phyloP scores from a whole-genome alignment of 495 filamentous ascomycete genomes.

The Penicillium samsonianum region DNA sequence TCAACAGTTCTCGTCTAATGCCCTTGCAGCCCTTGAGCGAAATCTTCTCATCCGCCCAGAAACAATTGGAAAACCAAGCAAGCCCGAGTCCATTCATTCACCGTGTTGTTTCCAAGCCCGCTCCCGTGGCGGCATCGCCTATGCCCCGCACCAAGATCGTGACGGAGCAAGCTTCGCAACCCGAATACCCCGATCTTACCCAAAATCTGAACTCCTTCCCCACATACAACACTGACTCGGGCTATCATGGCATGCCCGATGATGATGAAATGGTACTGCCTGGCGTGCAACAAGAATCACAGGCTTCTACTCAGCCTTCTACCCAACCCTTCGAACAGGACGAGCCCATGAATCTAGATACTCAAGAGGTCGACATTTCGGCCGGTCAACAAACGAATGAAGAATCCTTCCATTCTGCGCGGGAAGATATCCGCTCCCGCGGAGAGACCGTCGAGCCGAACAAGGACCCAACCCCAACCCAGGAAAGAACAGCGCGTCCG shows the following conservation, averaged over 20 bases:
- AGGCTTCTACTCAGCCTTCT: slow-evolving; percentile 39
- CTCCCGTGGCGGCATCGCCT: slow-evolving; percentile 18
- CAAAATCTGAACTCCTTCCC: slow-evolving; percentile 44
- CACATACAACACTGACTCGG: slow-evolving; percentile 64
- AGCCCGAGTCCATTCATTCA: slow-evolving; percentile 38
- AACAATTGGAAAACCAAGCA: slow-evolving; percentile 39
- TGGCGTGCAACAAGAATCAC: slow-evolving; percentile 36
- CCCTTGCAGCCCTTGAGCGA: slow-evolving; percentile 72
- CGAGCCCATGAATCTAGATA: slow-evolving; percentile 37
- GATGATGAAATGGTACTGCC: slow-evolving; percentile 42
- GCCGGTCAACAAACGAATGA: slow-evolving; percentile 56
- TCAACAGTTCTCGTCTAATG: slow-evolving; percentile 21
- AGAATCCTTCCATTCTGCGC: slow-evolving; percentile 67
- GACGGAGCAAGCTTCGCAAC: slow-evolving; percentile 24
- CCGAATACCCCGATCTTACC: slow-evolving; percentile 37
- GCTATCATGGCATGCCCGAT: slow-evolving; percentile 77
- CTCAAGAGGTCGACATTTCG: slow-evolving; percentile 28
- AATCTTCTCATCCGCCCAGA: slow-evolving; percentile 67
- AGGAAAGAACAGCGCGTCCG: slow-evolving; percentile 15
- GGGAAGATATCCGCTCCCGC: slow-evolving; percentile 55
- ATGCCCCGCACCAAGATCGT: slow-evolving; percentile 26
- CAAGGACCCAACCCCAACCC: slow-evolving; percentile 28
- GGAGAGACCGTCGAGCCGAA: slow-evolving; percentile 41
- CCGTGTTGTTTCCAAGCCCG: slow-evolving; percentile 38
- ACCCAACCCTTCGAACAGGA: slow-evolving; percentile 38